Percentiles rank a stretch among this genome's conserved stretches.
These are phyloP conservation scores for Rheum nobile DNA, from an alignment of 148 eudicot species.

Conservation along the genomic window DNA sequence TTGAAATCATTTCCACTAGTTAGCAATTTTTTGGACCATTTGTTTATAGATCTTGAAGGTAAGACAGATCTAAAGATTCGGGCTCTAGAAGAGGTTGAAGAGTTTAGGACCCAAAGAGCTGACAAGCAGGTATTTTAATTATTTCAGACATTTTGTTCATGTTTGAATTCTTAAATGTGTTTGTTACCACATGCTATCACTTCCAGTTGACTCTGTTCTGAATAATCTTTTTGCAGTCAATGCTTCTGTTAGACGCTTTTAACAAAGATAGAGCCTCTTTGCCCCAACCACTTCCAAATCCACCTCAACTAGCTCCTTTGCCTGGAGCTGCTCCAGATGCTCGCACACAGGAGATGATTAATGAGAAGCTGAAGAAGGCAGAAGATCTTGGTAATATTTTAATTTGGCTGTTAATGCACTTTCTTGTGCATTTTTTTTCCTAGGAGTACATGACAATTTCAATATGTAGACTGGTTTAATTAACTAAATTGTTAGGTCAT, in stretches of 20 bases:
- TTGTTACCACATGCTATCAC: not conserved
- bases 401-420: not conserved
- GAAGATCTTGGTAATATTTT: slow-evolving; percentile 72
- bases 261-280: slow-evolving; percentile 93
- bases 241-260: slow-evolving; percentile 87
- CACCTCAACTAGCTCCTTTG: slow-evolving; percentile 59
- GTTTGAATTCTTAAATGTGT: not conserved
- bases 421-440: not conserved
- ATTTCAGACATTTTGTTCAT: not conserved
- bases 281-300: slow-evolving; percentile 77
- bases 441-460: not conserved
- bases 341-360: slow-evolving; percentile 88
- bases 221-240: slow-evolving; percentile 40
- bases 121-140: slow-evolving; percentile 63
- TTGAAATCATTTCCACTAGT: not conserved
- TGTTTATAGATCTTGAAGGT: slow-evolving; percentile 76
- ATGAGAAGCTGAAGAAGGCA: slow-evolving; percentile 94
- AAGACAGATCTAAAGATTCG: slow-evolving; percentile 79
- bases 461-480: not conserved
- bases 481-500: not conserved
- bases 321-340: slow-evolving; percentile 75
- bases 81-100: slow-evolving; percentile 64
- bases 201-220: not conserved
- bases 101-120: slow-evolving; percentile 72
- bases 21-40: not conserved